Evolutionary conservation across 1,284 basidiomycete genomes (phyloP).

Genomic region (Ustilago crameri): DNA sequence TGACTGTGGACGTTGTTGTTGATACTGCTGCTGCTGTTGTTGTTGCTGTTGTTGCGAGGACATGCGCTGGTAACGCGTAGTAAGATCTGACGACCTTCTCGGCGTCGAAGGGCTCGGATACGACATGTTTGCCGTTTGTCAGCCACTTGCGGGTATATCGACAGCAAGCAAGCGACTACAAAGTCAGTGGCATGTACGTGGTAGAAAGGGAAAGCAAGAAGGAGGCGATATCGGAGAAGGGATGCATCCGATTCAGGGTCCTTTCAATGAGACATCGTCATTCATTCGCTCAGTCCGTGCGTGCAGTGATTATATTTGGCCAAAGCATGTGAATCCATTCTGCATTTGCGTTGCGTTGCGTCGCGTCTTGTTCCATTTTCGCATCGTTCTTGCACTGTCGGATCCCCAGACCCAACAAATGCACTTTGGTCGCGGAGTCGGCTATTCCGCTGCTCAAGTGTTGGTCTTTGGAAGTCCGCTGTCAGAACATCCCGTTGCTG

Average conservation of each 20-base stretch:
- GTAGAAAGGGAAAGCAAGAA: too few relatives aligned
- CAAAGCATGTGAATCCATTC: constrained; percentile 26
- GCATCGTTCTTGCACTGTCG: too few relatives aligned
- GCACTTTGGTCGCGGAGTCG: too few relatives aligned
- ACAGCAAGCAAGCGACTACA: neutral
- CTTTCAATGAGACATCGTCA: too few relatives aligned
- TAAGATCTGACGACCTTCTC: constrained; percentile 31
- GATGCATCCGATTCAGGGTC: neutral
- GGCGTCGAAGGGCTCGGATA: constrained; percentile 14
- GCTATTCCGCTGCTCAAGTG: neutral
- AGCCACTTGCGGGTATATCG: neutral
- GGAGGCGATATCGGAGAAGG: too few relatives aligned
- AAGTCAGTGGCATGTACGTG: neutral
- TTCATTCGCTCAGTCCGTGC: neutral
- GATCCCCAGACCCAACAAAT: too few relatives aligned
- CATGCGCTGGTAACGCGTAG: constrained; percentile 34
- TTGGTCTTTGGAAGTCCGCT: constrained; percentile 13
- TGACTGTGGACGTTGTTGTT: constrained; percentile 17
- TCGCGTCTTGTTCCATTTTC: constrained; percentile 2
- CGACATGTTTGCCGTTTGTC: constrained; percentile 13
- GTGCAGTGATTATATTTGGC: neutral
- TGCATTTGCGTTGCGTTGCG: too few relatives aligned
- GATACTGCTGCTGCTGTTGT: constrained; percentile 28
- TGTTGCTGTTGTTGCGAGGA: constrained; percentile 36
- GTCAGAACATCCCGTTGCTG: neutral